These are phyloP conservation scores for Fusarium liriodendri DNA, from an alignment of 2,329 filamentous ascomycete genomes.

Conservation along the genomic window DNA sequence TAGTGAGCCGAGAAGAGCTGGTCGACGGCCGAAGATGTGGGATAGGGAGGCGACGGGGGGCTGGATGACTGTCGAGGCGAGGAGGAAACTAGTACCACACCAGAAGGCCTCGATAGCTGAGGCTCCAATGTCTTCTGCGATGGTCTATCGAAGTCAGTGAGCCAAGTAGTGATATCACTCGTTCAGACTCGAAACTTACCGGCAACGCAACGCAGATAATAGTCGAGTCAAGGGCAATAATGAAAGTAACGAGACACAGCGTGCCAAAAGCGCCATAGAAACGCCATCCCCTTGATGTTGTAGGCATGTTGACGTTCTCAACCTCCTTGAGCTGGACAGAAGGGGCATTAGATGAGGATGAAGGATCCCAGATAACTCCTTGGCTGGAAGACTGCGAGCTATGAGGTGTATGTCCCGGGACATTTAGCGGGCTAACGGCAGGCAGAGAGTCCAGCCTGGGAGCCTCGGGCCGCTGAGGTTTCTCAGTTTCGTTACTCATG, in stretches of 20 bases:
- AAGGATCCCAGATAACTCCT: background rate
- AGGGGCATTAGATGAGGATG: background rate
- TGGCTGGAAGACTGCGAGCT: background rate
- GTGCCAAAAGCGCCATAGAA: constrained; percentile 41
- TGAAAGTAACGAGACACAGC: constrained; percentile 37
- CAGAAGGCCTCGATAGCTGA: constrained; percentile 40
- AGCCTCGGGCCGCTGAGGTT: background rate
- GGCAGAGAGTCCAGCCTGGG: background rate
- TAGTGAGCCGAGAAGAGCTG: constrained; percentile 32
- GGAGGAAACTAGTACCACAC: constrained; percentile 41
- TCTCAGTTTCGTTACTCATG: background rate
- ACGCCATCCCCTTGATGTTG: constrained; percentile 25
- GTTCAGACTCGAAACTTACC: constrained; percentile 10
- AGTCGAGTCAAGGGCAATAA: constrained; percentile 40
- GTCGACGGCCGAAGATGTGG: constrained; percentile 38
- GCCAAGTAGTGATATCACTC: background rate
- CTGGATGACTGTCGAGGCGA: constrained; percentile 40
- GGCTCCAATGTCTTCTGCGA: constrained; percentile 38
- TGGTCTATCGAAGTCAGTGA: constrained; percentile 21
- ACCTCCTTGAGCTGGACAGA: constrained; percentile 7
- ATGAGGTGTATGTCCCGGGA: background rate
- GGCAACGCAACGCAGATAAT: constrained; percentile 40
- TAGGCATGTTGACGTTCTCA: background rate
- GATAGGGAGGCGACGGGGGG: constrained; percentile 40
- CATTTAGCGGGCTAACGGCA: background rate